Percentiles rank a stretch among this genome's conserved stretches.
These are phyloP conservation scores for Carex scoparia DNA, from an alignment of 176 grass and related monocot genomes.

Conservation along the genomic window DNA sequence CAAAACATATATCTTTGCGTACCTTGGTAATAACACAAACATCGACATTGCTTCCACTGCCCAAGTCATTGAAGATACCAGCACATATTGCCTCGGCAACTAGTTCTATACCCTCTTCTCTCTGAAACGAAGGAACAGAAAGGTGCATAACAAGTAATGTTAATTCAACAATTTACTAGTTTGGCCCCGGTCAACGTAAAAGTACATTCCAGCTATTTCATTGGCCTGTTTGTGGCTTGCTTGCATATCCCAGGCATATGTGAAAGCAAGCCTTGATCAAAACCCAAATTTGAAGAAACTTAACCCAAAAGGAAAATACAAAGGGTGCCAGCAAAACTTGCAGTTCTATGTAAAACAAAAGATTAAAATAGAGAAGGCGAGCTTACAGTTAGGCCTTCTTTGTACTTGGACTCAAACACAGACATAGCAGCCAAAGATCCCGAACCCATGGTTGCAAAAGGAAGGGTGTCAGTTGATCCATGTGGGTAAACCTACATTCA, in stretches of 20 bases:
- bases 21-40: constrained; percentile 99
- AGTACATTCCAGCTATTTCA: not conserved
- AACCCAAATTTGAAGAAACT: not conserved
- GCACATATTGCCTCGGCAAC: constrained; percentile 65
- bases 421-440: constrained; percentile 98
- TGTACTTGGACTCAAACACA: constrained; percentile 82
- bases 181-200: not conserved
- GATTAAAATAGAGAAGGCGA: not conserved
- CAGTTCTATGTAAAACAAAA: not conserved
- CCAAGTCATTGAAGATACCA: constrained; percentile 95
- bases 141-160: not conserved
- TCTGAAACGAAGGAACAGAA: constrained; percentile 38
- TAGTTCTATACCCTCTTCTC: constrained; percentile 78
- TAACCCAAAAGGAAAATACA: not conserved
- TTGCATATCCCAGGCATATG: not conserved
- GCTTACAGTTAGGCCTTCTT: constrained; percentile 88
- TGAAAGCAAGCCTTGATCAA: not conserved
- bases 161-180: not conserved
- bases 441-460: constrained; percentile 99
- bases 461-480: constrained; percentile 90
- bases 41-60: constrained; percentile 95
- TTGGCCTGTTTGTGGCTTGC: not conserved
- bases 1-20: constrained; percentile 5
- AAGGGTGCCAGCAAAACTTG: not conserved
- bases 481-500: constrained; percentile 78